A percentile compares a stretch with the other conserved stretches of the same genome.
These are phyloP conservation scores for Magnolia officinalis DNA, from an alignment of 164 flowering plant species.

Conservation along the genomic window DNA sequence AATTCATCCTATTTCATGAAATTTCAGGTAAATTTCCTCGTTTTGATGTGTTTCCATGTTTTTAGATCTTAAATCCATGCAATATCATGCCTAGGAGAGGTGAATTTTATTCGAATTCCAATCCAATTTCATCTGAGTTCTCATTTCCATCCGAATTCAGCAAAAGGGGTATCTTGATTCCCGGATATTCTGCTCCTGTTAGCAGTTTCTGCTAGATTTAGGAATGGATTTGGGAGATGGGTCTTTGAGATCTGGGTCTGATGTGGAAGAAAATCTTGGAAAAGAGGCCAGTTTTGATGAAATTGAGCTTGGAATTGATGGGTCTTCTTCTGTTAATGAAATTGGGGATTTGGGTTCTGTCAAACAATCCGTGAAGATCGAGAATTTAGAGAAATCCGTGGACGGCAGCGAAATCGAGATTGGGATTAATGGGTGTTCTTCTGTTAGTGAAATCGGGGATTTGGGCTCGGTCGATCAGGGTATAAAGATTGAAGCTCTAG, in stretches of 20 bases:
- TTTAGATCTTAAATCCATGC: background rate
- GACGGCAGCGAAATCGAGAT: background rate
- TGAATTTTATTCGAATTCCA: background rate
- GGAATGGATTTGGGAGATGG: slow-evolving; percentile 7
- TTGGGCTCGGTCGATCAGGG: background rate
- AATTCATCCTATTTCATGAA: background rate
- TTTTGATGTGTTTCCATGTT: background rate
- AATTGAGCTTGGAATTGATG: slow-evolving; percentile 26
- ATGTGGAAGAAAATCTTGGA: slow-evolving; percentile 8
- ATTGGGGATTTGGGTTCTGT: slow-evolving; percentile 1
- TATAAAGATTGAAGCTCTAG: background rate
- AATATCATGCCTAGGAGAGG: background rate
- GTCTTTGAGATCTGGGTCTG: slow-evolving; percentile 5
- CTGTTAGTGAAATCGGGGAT: background rate
- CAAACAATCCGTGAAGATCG: background rate
- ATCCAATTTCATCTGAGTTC: background rate
- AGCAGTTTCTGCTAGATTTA: slow-evolving; percentile 1
- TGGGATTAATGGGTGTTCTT: background rate
- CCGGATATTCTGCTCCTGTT: background rate
- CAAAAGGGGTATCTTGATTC: background rate
- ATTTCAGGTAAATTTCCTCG: background rate
- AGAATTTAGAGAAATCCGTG: background rate
- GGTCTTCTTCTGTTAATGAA: slow-evolving; percentile 21
- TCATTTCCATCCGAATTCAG: background rate
- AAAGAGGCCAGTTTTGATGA: slow-evolving; percentile 15